Conservation (phyloP, 2,329 filamentous ascomycete species). For the Aspergillus eucalypticola region DNA sequence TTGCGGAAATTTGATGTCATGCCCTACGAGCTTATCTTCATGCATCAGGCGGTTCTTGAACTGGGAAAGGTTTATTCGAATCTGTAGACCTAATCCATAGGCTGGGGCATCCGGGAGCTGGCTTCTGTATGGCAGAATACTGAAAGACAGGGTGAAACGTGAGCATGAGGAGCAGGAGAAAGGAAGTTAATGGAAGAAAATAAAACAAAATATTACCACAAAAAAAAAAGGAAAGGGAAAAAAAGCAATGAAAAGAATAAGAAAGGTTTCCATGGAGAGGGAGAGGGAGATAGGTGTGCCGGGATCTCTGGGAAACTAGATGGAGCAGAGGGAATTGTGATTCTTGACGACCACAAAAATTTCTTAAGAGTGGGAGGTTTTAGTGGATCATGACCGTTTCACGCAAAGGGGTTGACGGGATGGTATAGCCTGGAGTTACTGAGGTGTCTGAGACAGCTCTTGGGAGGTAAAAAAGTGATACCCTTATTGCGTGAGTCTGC, state of each 20-base stretch:
- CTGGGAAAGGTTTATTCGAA: slow-evolving; percentile 30
- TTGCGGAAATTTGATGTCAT: slow-evolving; percentile 33
- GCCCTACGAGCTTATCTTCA: slow-evolving; percentile 32
- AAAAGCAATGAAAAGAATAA: background rate
- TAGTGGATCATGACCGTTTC: slow-evolving; percentile 34
- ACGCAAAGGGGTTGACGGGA: slow-evolving; percentile 29
- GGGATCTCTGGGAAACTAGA: background rate
- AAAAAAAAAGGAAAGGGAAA: slow-evolving; percentile 8
- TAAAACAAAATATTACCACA: slow-evolving; percentile 8
- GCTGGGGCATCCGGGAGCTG: slow-evolving; percentile 27
- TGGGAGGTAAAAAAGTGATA: slow-evolving; percentile 44
- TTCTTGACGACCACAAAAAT: slow-evolving; percentile 29
- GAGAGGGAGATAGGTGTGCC: too few relatives aligned
- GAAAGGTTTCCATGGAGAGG: background rate
- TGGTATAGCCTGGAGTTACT: slow-evolving; percentile 40
- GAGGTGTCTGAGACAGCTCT: slow-evolving; percentile 43
- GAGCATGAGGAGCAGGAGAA: slow-evolving; percentile 13
- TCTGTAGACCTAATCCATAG: slow-evolving; percentile 30
- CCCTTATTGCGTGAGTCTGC: slow-evolving; percentile 45
- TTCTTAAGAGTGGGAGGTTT: slow-evolving; percentile 21
- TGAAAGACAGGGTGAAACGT: slow-evolving; percentile 17
- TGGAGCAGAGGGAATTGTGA: slow-evolving; percentile 16
- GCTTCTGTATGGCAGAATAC: slow-evolving; percentile 23
- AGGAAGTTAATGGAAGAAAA: slow-evolving; percentile 16
- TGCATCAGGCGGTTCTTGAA: slow-evolving; percentile 35